Percentiles rank a stretch among this genome's conserved stretches.
These are phyloP conservation scores for Kwoniella heveanensis DNA, from an alignment of 768 basidiomycete genomes.

Conservation along the genomic window DNA sequence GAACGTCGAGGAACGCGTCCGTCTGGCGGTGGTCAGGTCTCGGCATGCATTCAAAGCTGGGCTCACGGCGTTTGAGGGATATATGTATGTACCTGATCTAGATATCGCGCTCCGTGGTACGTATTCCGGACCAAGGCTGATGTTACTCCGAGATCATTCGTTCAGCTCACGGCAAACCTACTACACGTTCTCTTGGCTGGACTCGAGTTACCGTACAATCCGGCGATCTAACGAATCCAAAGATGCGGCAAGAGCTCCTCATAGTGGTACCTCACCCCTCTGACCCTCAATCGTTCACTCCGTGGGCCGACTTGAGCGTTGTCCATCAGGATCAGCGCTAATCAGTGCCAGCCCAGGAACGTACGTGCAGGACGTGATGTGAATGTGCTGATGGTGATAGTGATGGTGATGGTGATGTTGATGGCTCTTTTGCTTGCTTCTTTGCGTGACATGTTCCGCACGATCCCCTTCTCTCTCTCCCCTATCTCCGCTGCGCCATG, in stretches of 20 bases:
- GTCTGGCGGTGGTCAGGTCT: too few species aligned
- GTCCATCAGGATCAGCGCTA: not conserved
- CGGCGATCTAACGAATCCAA: not conserved
- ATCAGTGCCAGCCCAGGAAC: not conserved
- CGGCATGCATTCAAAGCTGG: too few species aligned
- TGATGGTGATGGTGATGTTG: not conserved
- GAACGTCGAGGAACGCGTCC: too few species aligned
- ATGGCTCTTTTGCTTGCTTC: not conserved
- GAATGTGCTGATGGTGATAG: not conserved
- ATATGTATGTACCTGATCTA: too few species aligned
- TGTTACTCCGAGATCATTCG: too few species aligned
- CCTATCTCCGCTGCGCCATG: too few species aligned
- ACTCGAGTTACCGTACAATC: not conserved
- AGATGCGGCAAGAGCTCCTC: not conserved
- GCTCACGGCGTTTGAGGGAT: too few species aligned
- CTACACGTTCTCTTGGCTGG: too few species aligned
- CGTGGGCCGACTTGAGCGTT: not conserved
- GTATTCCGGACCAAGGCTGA: too few species aligned
- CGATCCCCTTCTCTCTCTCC: not conserved
- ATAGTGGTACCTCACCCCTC: not conserved
- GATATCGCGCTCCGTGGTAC: too few species aligned
- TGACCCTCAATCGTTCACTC: not conserved
- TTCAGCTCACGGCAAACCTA: too few species aligned
- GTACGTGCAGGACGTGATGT: not conserved
- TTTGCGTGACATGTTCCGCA: conserved; percentile 1